phyloP scores from a whole-genome alignment of 2,329 filamentous ascomycete genomes.

The Eurotiales sp. region DNA sequence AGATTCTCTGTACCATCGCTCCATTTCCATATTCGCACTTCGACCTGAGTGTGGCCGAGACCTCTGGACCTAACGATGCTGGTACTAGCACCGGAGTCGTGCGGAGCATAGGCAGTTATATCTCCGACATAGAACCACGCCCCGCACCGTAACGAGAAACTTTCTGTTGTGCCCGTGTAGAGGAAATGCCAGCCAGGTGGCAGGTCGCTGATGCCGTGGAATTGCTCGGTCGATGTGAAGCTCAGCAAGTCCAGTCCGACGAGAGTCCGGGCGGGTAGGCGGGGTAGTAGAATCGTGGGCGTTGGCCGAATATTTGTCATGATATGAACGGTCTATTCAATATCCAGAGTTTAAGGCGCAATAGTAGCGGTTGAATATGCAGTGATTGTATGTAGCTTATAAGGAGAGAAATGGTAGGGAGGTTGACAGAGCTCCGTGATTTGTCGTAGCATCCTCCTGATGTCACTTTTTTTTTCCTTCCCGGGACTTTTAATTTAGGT shows the following conservation, averaged over 20 bases:
- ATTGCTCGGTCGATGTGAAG: conserved; percentile 60
- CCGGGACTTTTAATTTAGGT: no score
- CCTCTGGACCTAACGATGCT: conserved; percentile 14
- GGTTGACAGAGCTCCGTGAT: no score
- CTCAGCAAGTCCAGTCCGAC: conserved; percentile 55
- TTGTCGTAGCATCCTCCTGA: no score
- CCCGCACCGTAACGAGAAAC: conserved; percentile 59
- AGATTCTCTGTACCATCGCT: conserved; percentile 35
- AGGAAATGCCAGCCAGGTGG: conserved; percentile 59
- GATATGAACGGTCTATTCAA: not conserved
- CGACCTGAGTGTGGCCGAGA: conserved; percentile 26
- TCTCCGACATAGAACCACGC: conserved; percentile 56
- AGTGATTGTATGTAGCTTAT: no score
- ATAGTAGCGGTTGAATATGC: no score
- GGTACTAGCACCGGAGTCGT: not conserved
- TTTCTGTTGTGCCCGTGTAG: conserved; percentile 56
- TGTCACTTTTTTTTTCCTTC: no score
- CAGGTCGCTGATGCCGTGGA: conserved; percentile 58
- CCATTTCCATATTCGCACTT: conserved; percentile 57
- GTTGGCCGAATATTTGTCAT: conserved; percentile 25
- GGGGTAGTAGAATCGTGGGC: conserved; percentile 42
- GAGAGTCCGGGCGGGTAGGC: conserved; percentile 45
- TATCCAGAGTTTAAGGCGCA: no score
- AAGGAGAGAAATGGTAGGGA: no score
- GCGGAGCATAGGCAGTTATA: conserved; percentile 16